Evolutionary conservation across 768 basidiomycete species (phyloP), one percentile per base, ranked within the genome.

Genomic region (Wakefieldia striispora): DNA sequence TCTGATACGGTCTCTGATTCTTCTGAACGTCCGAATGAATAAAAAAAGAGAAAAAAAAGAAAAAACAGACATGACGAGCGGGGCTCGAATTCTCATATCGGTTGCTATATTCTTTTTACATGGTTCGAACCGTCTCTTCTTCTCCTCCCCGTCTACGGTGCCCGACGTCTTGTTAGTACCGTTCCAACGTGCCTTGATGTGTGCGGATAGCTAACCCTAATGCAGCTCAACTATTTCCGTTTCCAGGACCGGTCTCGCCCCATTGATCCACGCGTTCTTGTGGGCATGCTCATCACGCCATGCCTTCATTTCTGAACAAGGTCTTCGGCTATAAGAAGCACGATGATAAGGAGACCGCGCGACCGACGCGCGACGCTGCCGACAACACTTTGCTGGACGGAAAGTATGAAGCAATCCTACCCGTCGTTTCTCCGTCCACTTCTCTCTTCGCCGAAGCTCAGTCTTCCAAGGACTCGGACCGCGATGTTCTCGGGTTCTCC

Each of bases 261-360:
- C 26, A 26, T 39, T 60, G 45, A 57, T 43, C 48, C 46, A 45
- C 53, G 41, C 59, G 34, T 40, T 17, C 40, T 17, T 31, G 33
- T 43, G 51, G 50, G 51, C 61, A 38, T 56, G 57, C 50, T 29
- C 11, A 29, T 33, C 43, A 56, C 60, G 58, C 59, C 38, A 77
- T 77, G 76, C 73, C 84, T 67, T 83, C 84, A 54, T 87, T 89
- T 74, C 68, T 89, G 62, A 81, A 83, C 68, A 89, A 86, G 64
- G 83, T 89, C 58, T 84, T 88, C 60, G 82, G 82, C 70, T 80
- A 86, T 69, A 88, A 81, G 71, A 86, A 78, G 70, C 69, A 75
- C 24, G 83, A 83, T 58, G 80, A 78, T 52, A 76, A 75, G 58
- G 72, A 75, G 27, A 9, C 42, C 3, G 17, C 48, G 14, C 64